Percentiles rank a stretch among this genome's conserved stretches.
Evolutionary conservation across 2,329 filamentous ascomycete species (phyloP).

Genomic region (Pestalotiopsis fici): DNA sequence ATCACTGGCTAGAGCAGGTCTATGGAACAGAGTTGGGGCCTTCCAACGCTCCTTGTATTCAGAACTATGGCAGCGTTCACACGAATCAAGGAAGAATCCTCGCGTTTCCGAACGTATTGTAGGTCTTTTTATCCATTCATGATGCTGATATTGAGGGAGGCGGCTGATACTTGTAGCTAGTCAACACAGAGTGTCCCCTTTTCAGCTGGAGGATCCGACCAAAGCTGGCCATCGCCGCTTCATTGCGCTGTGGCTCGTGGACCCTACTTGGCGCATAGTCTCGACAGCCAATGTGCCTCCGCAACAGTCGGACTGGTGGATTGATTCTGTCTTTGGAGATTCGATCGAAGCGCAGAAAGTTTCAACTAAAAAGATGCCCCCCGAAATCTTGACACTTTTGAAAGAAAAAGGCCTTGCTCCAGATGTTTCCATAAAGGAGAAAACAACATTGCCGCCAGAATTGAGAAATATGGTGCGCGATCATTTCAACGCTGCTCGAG

Average conservation of each 20-base stretch:
- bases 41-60: conserved; percentile 9
- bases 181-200: neutral
- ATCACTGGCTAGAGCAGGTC: conserved; percentile 9
- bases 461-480: neutral
- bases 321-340: neutral
- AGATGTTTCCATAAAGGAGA: neutral
- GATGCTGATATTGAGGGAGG: too few relatives aligned
- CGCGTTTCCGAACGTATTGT: conserved; percentile 26
- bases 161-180: neutral
- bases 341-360: neutral
- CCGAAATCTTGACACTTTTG: neutral
- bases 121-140: neutral
- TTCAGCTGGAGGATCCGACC: neutral
- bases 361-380: neutral
- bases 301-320: conserved; percentile 3
- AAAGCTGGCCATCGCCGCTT: neutral
- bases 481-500: neutral
- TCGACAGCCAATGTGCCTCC: conserved; percentile 5
- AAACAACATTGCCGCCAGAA: neutral
- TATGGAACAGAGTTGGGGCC: neutral
- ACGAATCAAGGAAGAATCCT: conserved; percentile 22
- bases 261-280: neutral
- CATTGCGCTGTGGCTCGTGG: neutral
- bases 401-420: neutral
- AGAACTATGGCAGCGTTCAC: conserved; percentile 22